Conservation (phyloP, 2,329 filamentous ascomycete species). For the Fusarium multiceps region DNA sequence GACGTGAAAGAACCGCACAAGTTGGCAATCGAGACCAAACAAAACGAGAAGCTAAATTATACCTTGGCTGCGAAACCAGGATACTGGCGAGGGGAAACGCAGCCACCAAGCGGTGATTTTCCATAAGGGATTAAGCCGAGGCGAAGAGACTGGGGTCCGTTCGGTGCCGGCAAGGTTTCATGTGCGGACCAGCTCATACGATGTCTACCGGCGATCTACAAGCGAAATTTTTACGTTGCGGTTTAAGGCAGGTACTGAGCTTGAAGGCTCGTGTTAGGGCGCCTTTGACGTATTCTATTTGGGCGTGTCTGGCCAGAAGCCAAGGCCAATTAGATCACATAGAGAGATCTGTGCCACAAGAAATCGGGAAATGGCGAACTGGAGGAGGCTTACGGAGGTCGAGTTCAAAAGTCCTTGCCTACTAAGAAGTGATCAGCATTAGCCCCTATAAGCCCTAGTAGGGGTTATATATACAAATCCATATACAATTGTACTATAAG, state of each 20-base stretch:
- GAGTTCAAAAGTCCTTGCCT: too few relatives aligned
- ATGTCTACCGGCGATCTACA: constrained; percentile 25
- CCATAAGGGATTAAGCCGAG: constrained; percentile 41
- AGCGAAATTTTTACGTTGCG: constrained; percentile 36
- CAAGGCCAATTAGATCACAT: constrained; percentile 19
- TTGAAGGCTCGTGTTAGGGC: constrained; percentile 23
- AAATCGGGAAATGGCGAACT: constrained; percentile 13
- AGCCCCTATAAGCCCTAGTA: too few relatives aligned
- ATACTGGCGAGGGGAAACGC: constrained; percentile 26
- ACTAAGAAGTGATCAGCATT: too few relatives aligned
- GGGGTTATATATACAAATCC: too few relatives aligned
- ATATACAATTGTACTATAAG: too few relatives aligned
- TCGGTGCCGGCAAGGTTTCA: constrained; percentile 41
- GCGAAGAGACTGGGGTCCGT: constrained; percentile 31
- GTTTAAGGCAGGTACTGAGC: constrained; percentile 39
- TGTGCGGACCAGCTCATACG: constrained; percentile 38
- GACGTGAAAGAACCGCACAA: constrained; percentile 19
- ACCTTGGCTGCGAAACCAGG: constrained; percentile 14
- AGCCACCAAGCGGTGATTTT: constrained; percentile 31
- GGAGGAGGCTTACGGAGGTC: constrained; percentile 29
- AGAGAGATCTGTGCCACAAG: constrained; percentile 13
- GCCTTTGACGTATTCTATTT: constrained; percentile 10
- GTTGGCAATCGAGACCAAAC: constrained; percentile 15
- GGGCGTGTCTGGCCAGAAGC: background rate
- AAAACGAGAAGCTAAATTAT: constrained; percentile 21